These are phyloP conservation scores for Globisporangium cederbergense DNA, from an alignment of 352 stramenopile genomes.

Conservation along the genomic window DNA sequence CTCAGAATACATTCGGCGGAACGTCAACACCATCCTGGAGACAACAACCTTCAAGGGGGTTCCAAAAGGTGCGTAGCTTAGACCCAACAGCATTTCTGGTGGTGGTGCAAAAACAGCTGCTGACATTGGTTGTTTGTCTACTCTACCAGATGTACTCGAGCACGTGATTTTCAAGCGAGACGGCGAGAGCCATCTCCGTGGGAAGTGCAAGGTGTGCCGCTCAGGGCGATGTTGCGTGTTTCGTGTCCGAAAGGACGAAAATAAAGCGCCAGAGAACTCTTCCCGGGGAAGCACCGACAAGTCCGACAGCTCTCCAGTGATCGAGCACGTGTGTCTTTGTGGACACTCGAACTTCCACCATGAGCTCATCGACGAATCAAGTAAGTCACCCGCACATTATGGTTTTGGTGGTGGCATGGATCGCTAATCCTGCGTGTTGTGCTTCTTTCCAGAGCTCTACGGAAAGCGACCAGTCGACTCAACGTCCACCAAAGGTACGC, in stretches of 20 bases:
- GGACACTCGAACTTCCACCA: conserved; percentile 75
- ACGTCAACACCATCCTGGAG: conserved; percentile 58
- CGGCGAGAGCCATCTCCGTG: conserved; percentile 51
- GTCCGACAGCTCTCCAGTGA: conserved; percentile 21
- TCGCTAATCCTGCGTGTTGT: conserved; percentile 16
- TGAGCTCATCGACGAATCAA: conserved; percentile 69
- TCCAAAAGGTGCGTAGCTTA: conserved; percentile 33
- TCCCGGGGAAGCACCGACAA: conserved; percentile 22
- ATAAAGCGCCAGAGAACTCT: conserved; percentile 21
- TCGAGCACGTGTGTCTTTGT: conserved; percentile 52
- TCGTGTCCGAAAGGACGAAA: conserved; percentile 25
- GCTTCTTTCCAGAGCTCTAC: conserved; percentile 44
- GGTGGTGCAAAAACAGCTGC: not conserved
- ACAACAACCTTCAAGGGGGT: conserved; percentile 76
- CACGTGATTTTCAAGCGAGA: conserved; percentile 80
- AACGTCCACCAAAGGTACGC: conserved; percentile 57
- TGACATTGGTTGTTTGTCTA: not conserved
- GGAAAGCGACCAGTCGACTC: conserved; percentile 57
- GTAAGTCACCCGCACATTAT: conserved; percentile 29
- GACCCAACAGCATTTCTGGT: not conserved
- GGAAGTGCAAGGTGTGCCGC: conserved; percentile 73
- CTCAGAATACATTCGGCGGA: conserved; percentile 62
- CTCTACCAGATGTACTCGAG: conserved; percentile 58
- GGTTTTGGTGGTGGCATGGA: not conserved
- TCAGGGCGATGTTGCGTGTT: conserved; percentile 71